Evolutionary conservation across 2,329 filamentous ascomycete species (phyloP).

Genomic region (Rasamsonia emersonii): DNA sequence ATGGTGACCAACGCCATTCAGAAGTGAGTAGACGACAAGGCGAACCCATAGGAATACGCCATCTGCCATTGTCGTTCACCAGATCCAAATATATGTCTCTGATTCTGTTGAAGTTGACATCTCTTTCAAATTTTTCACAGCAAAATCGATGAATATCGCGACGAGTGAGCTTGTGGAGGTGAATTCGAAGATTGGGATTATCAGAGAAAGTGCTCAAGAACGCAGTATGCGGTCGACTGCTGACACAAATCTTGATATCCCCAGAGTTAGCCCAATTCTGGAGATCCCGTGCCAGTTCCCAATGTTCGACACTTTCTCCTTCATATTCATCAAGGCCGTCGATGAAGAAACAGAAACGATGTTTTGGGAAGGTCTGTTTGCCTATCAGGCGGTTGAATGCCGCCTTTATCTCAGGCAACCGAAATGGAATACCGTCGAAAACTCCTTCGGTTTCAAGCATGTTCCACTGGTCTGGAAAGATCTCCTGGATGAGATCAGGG

Average conservation of each 20-base stretch:
- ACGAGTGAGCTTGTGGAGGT: constrained; percentile 6
- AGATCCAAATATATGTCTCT: constrained; percentile 4
- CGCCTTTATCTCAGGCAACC: constrained; percentile 4
- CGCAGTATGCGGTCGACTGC: constrained; percentile 6
- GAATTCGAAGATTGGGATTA: constrained; percentile 2
- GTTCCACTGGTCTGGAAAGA: constrained; percentile 10
- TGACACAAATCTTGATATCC: constrained; percentile 8
- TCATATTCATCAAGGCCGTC: constrained; percentile 16
- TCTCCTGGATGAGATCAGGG: constrained; percentile 20
- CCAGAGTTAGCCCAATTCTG: constrained; percentile 3
- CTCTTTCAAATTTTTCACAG: constrained; percentile 6
- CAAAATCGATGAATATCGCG: constrained; percentile 6
- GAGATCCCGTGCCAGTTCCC: constrained; percentile 4
- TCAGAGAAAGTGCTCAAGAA: constrained; percentile 7
- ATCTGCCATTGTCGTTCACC: constrained; percentile 7
- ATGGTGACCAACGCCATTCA: constrained; percentile 10
- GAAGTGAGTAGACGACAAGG: constrained; percentile 14
- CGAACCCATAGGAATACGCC: constrained; percentile 19
- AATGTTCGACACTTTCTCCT: constrained; percentile 10
- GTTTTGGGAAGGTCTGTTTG: constrained; percentile 1
- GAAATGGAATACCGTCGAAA: neutral
- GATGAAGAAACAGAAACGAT: constrained; percentile 13
- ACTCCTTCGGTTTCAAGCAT: neutral
- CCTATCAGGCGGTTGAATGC: constrained; percentile 7
- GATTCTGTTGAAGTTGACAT: constrained; percentile 5